These are phyloP conservation scores for Orychophragmus violaceus DNA, from an alignment of 345 rosid species.

Conservation along the genomic window DNA sequence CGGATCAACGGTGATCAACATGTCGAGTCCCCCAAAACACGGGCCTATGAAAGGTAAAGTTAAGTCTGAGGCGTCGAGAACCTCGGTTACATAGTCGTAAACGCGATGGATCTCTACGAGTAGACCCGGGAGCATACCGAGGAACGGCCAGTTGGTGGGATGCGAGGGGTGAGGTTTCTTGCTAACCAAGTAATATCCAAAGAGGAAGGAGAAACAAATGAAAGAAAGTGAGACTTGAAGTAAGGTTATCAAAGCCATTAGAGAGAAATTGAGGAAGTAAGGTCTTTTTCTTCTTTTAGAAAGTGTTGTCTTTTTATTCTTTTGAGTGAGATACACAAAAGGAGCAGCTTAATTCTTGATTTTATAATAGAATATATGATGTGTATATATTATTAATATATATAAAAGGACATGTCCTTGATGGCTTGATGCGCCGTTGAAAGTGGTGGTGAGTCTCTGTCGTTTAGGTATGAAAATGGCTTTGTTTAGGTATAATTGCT, in stretches of 20 bases:
- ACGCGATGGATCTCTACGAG: constrained; percentile 15
- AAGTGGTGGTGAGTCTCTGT: background rate
- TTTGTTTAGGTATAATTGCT: background rate
- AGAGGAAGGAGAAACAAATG: background rate
- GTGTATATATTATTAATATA: background rate
- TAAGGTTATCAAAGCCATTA: constrained; percentile 12
- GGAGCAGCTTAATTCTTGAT: background rate
- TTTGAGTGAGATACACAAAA: background rate
- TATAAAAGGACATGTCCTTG: background rate
- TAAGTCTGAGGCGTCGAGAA: constrained; percentile 18
- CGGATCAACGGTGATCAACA: constrained; percentile 21
- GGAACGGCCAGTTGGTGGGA: constrained; percentile 15
- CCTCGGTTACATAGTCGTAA: constrained; percentile 20
- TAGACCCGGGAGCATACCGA: constrained; percentile 27
- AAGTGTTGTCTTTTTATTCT: too few species aligned
- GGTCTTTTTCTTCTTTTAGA: too few species aligned
- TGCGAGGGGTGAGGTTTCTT: constrained; percentile 12
- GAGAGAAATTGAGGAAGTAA: too few species aligned
- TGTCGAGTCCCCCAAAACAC: constrained; percentile 6
- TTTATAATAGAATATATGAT: background rate
- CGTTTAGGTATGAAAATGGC: background rate
- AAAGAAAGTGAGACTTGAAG: constrained; percentile 14
- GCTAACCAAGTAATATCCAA: background rate
- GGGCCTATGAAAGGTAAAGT: constrained; percentile 29
- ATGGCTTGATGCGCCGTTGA: background rate